Conservation (phyloP, 495 filamentous ascomycete genomes). For the Talaromyces stipitatus region DNA sequence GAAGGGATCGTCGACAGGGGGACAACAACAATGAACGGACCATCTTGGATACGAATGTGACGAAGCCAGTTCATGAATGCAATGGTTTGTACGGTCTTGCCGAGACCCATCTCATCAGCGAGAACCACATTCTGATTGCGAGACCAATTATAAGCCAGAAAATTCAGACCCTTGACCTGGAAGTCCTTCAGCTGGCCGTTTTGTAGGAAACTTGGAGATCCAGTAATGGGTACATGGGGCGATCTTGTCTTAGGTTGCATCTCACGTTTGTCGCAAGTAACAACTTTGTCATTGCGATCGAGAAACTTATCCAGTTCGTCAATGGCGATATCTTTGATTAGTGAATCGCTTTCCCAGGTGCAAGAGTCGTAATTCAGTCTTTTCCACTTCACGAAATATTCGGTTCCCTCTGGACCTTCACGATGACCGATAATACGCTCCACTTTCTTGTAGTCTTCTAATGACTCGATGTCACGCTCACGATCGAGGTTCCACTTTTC, state of each 20-base stretch:
- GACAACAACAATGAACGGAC: conserved; percentile 91
- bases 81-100: conserved; percentile 97
- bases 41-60: conserved; percentile 83
- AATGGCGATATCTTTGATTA: conserved; percentile 71
- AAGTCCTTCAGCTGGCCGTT: conserved; percentile 86
- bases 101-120: conserved; percentile 97
- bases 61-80: conserved; percentile 96
- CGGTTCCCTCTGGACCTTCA: conserved; percentile 63
- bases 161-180: conserved; percentile 89
- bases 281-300: conserved; percentile 66
- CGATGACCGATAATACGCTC: conserved; percentile 83
- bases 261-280: conserved; percentile 67
- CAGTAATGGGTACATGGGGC: conserved; percentile 60
- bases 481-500: conserved; percentile 89
- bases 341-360: conserved; percentile 81
- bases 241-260: conserved; percentile 64
- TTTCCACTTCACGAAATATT: conserved; percentile 91
- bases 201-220: conserved; percentile 78
- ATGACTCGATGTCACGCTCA: conserved; percentile 73
- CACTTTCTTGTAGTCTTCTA: conserved; percentile 79
- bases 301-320: conserved; percentile 84
- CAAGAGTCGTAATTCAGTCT: conserved; percentile 82
- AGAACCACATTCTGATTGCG: conserved; percentile 88
- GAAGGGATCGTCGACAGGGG: conserved; percentile 93
- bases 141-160: conserved; percentile 90